Evolutionary conservation across 1,284 basidiomycete species (phyloP), one percentile per base, ranked within the genome.

Genomic region (Stygiomarasmius scandens): DNA sequence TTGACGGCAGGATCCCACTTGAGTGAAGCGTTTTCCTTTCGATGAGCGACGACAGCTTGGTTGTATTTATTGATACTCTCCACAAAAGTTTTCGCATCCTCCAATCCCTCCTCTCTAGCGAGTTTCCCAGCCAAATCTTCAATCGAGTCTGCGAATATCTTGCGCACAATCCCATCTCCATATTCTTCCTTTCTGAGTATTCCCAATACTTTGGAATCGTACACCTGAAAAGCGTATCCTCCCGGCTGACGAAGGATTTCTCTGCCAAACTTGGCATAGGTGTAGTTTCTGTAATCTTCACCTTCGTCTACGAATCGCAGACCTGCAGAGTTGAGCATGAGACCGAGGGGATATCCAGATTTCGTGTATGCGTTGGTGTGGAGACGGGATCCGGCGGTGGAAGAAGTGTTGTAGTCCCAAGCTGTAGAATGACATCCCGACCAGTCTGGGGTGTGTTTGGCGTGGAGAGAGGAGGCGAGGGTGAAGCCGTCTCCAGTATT

Each of bases 291-390:
- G 66, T 83, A 87, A 69, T 89, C 86, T 61, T 81, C 79, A 45
- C 86, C 86, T 67, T 89, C 87, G 61, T 89, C 85, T 12, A 87
- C 86, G 64, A 89, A 89, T 14, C 87, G 77, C 50, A 69, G 59
- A 1, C 87, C 87, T 2, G 68, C 61, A 1, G 74, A 64, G 62
- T 88, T 89, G 19, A 87, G 66, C 86, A 87, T 88, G 54, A 89
- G 74, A 1, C 87, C 86, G 4, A 88, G 74, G 1, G 87, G 85
- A 63, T 89, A 88, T 1, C 87, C 85, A 5, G 85, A 88, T 67
- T 89, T 89, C 2, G 87, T 89, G 69, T 78, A 87, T 61, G 86
- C 84, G 66, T 89, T 89, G 57, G 82, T 86, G 53, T 87, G 69
- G 34, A 74, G 71, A 46, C 85, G 80, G 56, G 83, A 75, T 8